These are phyloP conservation scores for Nicotiana tabacum DNA, from an alignment of 257 asterid species.

Conservation along the genomic window DNA sequence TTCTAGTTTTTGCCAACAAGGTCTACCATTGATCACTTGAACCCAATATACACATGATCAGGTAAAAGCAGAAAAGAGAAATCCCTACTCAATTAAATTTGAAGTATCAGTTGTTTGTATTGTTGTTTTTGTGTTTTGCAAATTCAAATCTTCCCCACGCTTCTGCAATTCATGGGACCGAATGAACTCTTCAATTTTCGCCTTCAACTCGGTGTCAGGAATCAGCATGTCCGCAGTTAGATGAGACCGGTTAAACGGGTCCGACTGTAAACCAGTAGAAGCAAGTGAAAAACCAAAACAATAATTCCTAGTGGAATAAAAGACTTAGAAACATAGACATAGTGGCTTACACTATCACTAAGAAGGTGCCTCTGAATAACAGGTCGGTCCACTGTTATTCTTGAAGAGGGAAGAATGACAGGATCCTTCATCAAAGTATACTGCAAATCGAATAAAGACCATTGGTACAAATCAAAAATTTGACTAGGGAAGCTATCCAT, in stretches of 20 bases:
- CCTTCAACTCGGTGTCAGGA: conserved; percentile 76
- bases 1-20: not conserved
- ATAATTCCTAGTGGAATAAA: not conserved
- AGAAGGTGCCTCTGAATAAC: conserved; percentile 95
- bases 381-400: conserved; percentile 69
- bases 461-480: not conserved
- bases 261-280: conserved; percentile 54
- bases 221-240: conserved; percentile 87
- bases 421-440: conserved; percentile 95
- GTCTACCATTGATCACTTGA: not conserved
- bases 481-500: not conserved
- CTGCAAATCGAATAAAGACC: conserved; percentile 37
- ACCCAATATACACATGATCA: conserved; percentile 36
- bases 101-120: conserved; percentile 66
- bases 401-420: conserved; percentile 86
- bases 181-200: conserved; percentile 66
- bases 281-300: not conserved
- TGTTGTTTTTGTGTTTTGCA: conserved; percentile 45
- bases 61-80: not conserved
- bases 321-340: not conserved
- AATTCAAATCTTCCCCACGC: conserved; percentile 38
- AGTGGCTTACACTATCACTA: conserved; percentile 58
- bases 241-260: conserved; percentile 93
- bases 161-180: conserved; percentile 44
- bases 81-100: conserved; percentile 55